Base-by-base conservation (phyloP, 371 early-diverging fungal species). In the Mycotypha africana region DNA sequence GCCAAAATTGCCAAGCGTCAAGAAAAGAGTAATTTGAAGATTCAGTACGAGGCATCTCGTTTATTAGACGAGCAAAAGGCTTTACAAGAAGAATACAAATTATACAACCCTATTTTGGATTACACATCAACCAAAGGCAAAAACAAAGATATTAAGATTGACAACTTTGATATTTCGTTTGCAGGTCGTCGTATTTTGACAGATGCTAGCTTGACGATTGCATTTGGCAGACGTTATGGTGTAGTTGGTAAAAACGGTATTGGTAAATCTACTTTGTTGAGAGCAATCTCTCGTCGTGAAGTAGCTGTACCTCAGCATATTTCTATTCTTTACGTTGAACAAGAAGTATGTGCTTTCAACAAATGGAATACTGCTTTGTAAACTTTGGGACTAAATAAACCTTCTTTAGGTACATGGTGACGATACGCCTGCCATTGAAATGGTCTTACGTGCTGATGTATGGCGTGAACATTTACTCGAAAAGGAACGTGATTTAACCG, bases 221-320 rank as follows among this genome's bases (percentile, higher is more conserved):
- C 82, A 15, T 92, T 84, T 74, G 96, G 97, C 25, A 82, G 97
- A 48, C 78, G 96, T 37, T 97, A 74, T 70, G 97, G 97, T 66
- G 79, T 99, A 14, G 89, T 98, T 14, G 99, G 99, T 51, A 86
- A 90, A 55, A 99, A 99, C 83, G 99, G 99, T 79, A 89, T 95
- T 39, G 85, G 85, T 59, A 99, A 99, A 75, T 95, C 97, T 10
- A 99, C 99, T 8, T 75, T 99, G 28, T 57, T 99, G 36, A 85
- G 93, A 26, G 91, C 92, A 24, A 88, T 99, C 53, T 90, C 95
- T 16, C 74, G 79, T 61, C 82, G 93, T 59, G 96, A 97, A 65
- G 72, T 98, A 49, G 73, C 75, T 21, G 86, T 93, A 12, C 93
- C 98, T 26, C 79, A 85, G 2, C 89, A 88, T 49, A 84, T 92